These are phyloP conservation scores for Hypoxylon sp. DNA, from an alignment of 2,329 filamentous ascomycete species.

Conservation along the genomic window DNA sequence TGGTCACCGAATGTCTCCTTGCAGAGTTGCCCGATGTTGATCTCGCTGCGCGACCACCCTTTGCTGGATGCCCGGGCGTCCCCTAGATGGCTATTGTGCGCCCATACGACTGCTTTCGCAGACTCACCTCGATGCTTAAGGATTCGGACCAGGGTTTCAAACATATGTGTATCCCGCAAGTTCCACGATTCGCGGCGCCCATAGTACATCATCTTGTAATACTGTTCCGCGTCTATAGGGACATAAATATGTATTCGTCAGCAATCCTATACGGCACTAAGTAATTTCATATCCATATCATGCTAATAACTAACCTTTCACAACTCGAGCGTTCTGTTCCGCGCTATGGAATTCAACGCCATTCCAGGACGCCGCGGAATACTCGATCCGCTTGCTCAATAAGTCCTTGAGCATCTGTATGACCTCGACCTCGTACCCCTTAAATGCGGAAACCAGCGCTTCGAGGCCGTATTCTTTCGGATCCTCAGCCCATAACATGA, in stretches of 20 bases:
- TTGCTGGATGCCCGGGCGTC: constrained; percentile 17
- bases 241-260: not conserved
- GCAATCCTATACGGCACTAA: not conserved
- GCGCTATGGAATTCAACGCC: too few relatives aligned
- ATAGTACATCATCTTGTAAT: constrained; percentile 11
- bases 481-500: constrained; percentile 6
- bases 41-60: constrained; percentile 3
- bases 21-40: constrained; percentile 11
- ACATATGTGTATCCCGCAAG: constrained; percentile 16
- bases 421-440: constrained; percentile 13
- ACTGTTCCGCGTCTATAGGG: constrained; percentile 4
- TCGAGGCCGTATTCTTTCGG: constrained; percentile 17
- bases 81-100: constrained; percentile 21
- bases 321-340: too few relatives aligned
- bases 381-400: constrained; percentile 3
- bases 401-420: constrained; percentile 11
- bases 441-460: constrained; percentile 8
- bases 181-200: constrained; percentile 14
- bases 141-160: constrained; percentile 3
- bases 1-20: constrained; percentile 6
- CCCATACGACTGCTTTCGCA: constrained; percentile 13
- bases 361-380: not conserved
- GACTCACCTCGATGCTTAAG: constrained; percentile 1
- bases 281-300: too few relatives aligned
- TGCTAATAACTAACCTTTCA: not conserved